phyloP scores from a whole-genome alignment of 805 yeast genomes.

The Yarrowia sp. region DNA sequence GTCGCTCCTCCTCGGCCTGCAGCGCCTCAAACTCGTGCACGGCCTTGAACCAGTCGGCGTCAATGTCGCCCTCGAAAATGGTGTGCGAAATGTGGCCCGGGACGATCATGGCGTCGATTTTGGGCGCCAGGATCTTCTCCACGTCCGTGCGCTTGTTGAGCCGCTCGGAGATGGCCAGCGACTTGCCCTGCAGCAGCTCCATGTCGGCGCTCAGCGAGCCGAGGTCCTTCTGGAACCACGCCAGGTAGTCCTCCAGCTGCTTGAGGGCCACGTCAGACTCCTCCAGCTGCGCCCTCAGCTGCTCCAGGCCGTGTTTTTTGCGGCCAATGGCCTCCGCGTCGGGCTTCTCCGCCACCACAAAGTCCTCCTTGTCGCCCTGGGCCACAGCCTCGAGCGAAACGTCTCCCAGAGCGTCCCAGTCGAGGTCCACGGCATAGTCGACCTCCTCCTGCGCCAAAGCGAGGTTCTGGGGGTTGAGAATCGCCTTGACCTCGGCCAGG shows the following conservation, averaged over 20 bases:
- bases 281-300: constrained; percentile 29
- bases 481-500: constrained; percentile 7
- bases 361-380: background rate
- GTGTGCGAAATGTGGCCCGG: constrained; percentile 68
- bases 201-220: constrained; percentile 57
- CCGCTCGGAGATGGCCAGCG: constrained; percentile 49
- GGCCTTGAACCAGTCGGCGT: constrained; percentile 53
- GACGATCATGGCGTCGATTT: constrained; percentile 70
- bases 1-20: background rate
- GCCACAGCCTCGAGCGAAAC: background rate
- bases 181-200: constrained; percentile 56
- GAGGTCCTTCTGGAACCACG: constrained; percentile 57
- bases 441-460: background rate
- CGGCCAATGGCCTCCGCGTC: constrained; percentile 12
- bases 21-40: constrained; percentile 30
- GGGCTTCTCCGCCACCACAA: constrained; percentile 5
- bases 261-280: constrained; percentile 35
- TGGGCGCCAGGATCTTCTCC: constrained; percentile 60
- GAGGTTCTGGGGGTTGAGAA: constrained; percentile 14
- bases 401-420: constrained; percentile 8
- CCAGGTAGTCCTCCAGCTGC: constrained; percentile 55
- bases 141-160: constrained; percentile 49
- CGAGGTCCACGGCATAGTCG: background rate
- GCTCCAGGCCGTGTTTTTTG: constrained; percentile 25
- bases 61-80: constrained; percentile 56